Conservation (phyloP, 768 basidiomycete species). For the Kwoniella botswanensis region DNA sequence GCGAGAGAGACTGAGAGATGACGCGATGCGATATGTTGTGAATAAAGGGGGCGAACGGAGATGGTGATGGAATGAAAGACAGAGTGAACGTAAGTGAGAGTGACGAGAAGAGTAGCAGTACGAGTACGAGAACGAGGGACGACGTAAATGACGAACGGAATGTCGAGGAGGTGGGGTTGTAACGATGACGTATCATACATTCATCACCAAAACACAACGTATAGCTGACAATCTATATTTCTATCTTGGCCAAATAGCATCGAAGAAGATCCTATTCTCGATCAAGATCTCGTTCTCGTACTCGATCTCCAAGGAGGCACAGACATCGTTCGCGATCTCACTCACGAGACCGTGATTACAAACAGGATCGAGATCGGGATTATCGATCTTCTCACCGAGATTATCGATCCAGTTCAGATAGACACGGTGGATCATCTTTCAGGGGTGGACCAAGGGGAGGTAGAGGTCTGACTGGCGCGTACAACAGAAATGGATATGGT, state of each 20-base stretch:
- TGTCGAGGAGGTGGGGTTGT: conserved; percentile 17
- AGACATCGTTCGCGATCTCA: conserved; percentile 62
- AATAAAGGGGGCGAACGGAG: not conserved
- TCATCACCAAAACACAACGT: not conserved
- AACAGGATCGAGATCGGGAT: conserved; percentile 29
- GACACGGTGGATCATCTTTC: conserved; percentile 9
- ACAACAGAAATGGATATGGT: conserved; percentile 20
- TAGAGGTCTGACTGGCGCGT: conserved; percentile 15
- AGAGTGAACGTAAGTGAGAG: conserved; percentile 1
- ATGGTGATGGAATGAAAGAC: not conserved
- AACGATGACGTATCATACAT: conserved; percentile 6
- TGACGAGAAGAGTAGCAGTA: not conserved
- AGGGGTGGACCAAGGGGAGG: conserved; percentile 10
- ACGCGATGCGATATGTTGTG: conserved; percentile 15
- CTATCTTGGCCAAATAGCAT: conserved; percentile 12
- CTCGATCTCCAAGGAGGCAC: conserved; percentile 40
- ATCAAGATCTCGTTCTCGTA: conserved; percentile 61
- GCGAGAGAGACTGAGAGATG: conserved; percentile 8
- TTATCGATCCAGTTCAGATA: conserved; percentile 5
- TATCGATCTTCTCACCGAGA: conserved; percentile 54
- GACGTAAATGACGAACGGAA: not conserved
- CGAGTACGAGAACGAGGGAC: not conserved
- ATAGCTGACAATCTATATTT: not conserved
- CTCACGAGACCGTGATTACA: conserved; percentile 60
- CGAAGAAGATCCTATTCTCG: conserved; percentile 62